Evolutionary conservation across 1,139 yeast genomes (phyloP).

Genomic region (Lodderomyces parapsilosis): DNA sequence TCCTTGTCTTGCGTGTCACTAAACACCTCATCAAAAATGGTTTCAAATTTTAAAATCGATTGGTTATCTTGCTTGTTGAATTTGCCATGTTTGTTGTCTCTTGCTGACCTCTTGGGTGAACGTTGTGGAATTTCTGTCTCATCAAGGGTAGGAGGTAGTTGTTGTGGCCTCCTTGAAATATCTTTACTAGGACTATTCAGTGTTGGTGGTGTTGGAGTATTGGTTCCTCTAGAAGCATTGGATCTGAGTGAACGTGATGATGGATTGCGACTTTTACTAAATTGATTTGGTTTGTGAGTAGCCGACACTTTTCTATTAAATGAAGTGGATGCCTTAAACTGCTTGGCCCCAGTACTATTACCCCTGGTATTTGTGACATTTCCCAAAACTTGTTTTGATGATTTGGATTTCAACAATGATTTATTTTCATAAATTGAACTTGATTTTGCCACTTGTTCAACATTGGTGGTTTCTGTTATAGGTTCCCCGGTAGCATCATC

Average conservation of each 20-base stretch:
- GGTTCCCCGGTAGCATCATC: conserved; percentile 29
- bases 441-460: conserved; percentile 23
- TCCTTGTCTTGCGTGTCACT: conserved; percentile 15
- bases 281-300: conserved; percentile 18
- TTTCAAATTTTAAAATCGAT: conserved; percentile 31
- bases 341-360: conserved; percentile 14
- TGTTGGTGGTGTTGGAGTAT: conserved; percentile 3
- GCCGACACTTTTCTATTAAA: conserved; percentile 34
- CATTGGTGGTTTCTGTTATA: conserved; percentile 16
- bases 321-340: conserved; percentile 41
- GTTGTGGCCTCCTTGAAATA: conserved; percentile 8
- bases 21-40: conserved; percentile 34
- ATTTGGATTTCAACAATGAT: conserved; percentile 14
- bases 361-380: conserved; percentile 30
- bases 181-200: conserved; percentile 2
- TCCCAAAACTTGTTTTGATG: conserved; percentile 18
- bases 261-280: conserved; percentile 9
- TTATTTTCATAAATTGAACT: conserved; percentile 22
- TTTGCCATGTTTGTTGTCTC: conserved; percentile 16
- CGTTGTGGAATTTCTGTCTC: conserved; percentile 16
- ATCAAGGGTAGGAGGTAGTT: conserved; percentile 19
- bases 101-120: conserved; percentile 14
- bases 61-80: conserved; percentile 19
- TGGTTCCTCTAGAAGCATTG: conserved; percentile 3
- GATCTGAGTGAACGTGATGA: conserved; percentile 13